Percentiles rank a stretch among this genome's conserved stretches.
Evolutionary conservation across 805 yeast genomes (phyloP).

Genomic region (Metschnikowia arizonensis): DNA sequence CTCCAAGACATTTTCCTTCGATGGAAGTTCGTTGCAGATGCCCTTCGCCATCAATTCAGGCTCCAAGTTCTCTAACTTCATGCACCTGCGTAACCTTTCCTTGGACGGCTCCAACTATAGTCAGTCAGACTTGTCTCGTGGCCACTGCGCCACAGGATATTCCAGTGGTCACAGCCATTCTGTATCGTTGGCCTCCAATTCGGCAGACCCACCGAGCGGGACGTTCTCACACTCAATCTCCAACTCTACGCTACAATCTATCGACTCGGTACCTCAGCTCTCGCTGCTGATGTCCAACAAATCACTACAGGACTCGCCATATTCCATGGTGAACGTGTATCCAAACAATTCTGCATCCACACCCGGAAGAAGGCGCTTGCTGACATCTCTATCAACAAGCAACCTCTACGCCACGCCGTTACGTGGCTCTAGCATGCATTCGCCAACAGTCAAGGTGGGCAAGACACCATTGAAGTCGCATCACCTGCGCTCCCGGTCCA

Average conservation of each 20-base stretch:
- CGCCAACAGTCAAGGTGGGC: conserved; percentile 24
- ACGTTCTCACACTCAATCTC: conserved; percentile 13
- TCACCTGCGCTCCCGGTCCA: conserved; percentile 13
- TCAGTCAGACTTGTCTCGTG: conserved; percentile 1
- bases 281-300: conserved; percentile 35
- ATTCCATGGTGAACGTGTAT: conserved; percentile 16
- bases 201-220: conserved; percentile 19
- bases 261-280: conserved; percentile 36
- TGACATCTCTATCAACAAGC: conserved; percentile 31
- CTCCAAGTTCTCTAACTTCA: conserved; percentile 9
- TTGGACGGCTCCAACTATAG: conserved; percentile 15
- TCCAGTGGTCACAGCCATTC: conserved; percentile 4
- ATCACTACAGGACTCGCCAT: conserved; percentile 31
- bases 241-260: conserved; percentile 24
- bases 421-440: conserved; percentile 17
- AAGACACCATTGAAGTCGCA: conserved; percentile 31
- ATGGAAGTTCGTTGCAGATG: conserved; percentile 20
- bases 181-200: conserved; percentile 10
- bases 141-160: neutral
- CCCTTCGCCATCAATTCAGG: conserved; percentile 23
- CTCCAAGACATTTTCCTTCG: conserved; percentile 19
- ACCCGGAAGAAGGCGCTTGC: conserved; percentile 35
- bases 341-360: conserved; percentile 22
- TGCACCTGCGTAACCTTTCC: conserved; percentile 20
- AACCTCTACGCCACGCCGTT: conserved; percentile 33